Percentiles rank a stretch among this genome's conserved stretches.
phyloP scores from a whole-genome alignment of 2,329 filamentous ascomycete genomes.

The Trichoderma gracile region DNA sequence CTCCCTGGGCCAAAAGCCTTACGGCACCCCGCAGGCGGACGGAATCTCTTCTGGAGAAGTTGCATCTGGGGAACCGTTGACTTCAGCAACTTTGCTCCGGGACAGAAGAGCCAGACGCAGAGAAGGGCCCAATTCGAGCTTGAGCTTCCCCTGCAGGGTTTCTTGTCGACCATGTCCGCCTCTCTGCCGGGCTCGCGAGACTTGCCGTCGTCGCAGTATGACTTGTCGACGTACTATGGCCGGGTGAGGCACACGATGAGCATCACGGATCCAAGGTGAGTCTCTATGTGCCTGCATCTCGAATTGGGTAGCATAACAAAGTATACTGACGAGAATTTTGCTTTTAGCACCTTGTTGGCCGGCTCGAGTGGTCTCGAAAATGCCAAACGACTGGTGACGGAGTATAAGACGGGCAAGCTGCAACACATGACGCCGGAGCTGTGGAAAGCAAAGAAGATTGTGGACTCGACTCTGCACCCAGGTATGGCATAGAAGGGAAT shows the following conservation, averaged over 20 bases:
- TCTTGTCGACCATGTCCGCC: slow-evolving; percentile 56
- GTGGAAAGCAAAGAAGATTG: slow-evolving; percentile 95
- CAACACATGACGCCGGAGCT: slow-evolving; percentile 82
- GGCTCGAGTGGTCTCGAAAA: slow-evolving; percentile 75
- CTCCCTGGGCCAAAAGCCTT: slow-evolving; percentile 15
- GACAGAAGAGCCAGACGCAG: not conserved
- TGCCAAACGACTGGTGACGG: slow-evolving; percentile 77
- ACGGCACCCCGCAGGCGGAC: slow-evolving; percentile 24
- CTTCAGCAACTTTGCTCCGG: not conserved
- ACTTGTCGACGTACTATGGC: slow-evolving; percentile 92
- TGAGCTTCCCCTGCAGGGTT: slow-evolving; percentile 15
- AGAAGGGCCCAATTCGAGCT: not conserved
- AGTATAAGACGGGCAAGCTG: slow-evolving; percentile 84
- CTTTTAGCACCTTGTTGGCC: slow-evolving; percentile 77
- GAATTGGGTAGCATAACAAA: not conserved
- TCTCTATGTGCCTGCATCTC: not conserved
- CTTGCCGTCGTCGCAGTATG: slow-evolving; percentile 87
- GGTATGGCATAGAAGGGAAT: slow-evolving; percentile 55
- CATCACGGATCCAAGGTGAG: slow-evolving; percentile 94
- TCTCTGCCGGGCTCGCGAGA: slow-evolving; percentile 71
- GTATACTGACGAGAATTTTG: not conserved
- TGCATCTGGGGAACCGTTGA: not conserved
- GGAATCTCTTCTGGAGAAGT: not conserved
- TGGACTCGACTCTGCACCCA: slow-evolving; percentile 94
- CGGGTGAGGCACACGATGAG: slow-evolving; percentile 86